These are phyloP conservation scores for Apiotrichum siamense DNA, from an alignment of 1,284 basidiomycete species.

Conservation along the genomic window DNA sequence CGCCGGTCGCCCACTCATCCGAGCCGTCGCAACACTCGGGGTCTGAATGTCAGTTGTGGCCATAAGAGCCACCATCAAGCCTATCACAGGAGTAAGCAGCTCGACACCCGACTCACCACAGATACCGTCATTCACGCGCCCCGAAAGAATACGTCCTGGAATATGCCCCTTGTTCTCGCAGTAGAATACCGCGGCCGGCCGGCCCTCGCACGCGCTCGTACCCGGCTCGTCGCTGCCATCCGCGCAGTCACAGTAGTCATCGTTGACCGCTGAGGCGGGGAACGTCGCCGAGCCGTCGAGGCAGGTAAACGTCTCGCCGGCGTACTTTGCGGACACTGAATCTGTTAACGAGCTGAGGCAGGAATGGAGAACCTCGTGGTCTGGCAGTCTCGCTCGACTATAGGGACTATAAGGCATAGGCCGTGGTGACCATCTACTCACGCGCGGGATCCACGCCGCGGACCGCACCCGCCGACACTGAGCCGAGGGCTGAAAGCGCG, in stretches of 20 bases:
- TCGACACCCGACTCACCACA: conserved; percentile 62
- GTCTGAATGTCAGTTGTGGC: conserved; percentile 53
- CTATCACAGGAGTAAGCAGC: no score
- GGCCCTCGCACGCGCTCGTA: conserved; percentile 69
- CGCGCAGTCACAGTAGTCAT: conserved; percentile 89
- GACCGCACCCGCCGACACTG: not conserved
- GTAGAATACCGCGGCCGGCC: conserved; percentile 63
- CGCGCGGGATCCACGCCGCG: conserved; percentile 17
- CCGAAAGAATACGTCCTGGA: conserved; percentile 67
- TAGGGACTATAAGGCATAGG: no score
- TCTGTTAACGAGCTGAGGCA: not conserved
- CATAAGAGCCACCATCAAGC: no score
- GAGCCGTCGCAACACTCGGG: conserved; percentile 96
- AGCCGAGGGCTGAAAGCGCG: conserved; percentile 6
- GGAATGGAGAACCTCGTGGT: no score
- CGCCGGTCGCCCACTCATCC: conserved; percentile 66
- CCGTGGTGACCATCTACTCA: conserved; percentile 1
- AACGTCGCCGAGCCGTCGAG: conserved; percentile 41
- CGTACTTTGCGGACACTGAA: conserved; percentile 15
- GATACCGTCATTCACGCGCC: conserved; percentile 87
- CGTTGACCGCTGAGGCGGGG: conserved; percentile 73
- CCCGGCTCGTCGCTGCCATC: conserved; percentile 95
- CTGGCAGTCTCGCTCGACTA: no score
- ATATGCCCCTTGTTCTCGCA: conserved; percentile 86
- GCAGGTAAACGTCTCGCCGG: conserved; percentile 30